Evolutionary conservation across 768 basidiomycete genomes (phyloP), one percentile per base, ranked within the genome.

Genomic region (Amanita pallidorosea): DNA sequence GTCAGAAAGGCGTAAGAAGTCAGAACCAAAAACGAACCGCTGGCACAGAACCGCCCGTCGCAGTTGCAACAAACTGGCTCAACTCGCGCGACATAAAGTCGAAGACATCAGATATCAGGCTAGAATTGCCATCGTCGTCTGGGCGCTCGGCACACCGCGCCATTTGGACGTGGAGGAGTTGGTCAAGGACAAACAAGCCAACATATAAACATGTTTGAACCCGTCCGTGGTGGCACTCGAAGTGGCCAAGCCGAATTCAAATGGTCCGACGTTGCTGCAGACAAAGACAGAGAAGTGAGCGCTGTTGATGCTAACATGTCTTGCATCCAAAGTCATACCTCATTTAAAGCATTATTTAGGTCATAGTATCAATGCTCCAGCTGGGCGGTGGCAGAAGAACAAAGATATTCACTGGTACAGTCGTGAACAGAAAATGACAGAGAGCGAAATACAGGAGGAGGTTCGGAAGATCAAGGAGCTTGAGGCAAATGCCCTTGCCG

Each of bases 331-430:
- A 52, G 31, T 44, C n/a, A 48, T 27, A 52, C 44, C 41, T 42
- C 55, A 33, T 13, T 33, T 13, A 27, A 60, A 97, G 85, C 85
- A 96, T 67, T 98, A 98, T 65, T 80, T 98, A 2, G 94, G 94
- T 4, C 90, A 95, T 63, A 88, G 88, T 48, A 80, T 96, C 68
- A 94, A 94, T 61, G 94, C 94, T 2, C 94, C 94, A 0, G 89
- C 89, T 1, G 94, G 94, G 1, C 74, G 94, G 43, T 98, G 94
- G 94, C 94, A 96, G 68, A 94, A 94, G 69, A 91, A 92, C 70
- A 92, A 94, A 64, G 94, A 98, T 60, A 70, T 98, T 13, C 93
- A 95, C 60, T 98, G 94, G 94, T 98, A 95, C 62, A 79, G 71
- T 58, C 81, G 93, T 25, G 89, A 92, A 23, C 53, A 54, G 31